phyloP scores from a whole-genome alignment of 2,329 filamentous ascomycete species.

The Ophiocordyceps sinensis region DNA sequence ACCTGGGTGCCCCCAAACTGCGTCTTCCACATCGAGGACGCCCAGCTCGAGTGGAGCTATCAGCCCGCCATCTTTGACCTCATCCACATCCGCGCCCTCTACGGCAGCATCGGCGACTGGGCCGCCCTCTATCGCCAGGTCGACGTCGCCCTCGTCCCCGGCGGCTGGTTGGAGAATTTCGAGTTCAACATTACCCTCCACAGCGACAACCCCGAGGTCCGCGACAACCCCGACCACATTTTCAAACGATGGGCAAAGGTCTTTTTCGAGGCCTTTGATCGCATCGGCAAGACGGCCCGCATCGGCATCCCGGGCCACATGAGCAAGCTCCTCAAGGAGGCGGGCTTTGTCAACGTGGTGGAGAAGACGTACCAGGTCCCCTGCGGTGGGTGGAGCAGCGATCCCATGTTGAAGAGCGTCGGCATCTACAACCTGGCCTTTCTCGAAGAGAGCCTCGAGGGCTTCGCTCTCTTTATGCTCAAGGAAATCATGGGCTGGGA shows the following conservation, averaged over 20 bases:
- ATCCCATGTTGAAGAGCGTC: conserved; percentile 5
- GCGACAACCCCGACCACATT: conserved; percentile 11
- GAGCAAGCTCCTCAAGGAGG: conserved; percentile 8
- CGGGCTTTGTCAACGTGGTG: conserved; percentile 9
- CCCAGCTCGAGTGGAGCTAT: conserved; percentile 15
- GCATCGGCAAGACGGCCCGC: conserved; percentile 9
- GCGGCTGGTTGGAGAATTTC: conserved; percentile 27
- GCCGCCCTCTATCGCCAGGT: conserved; percentile 34
- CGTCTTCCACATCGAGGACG: conserved; percentile 18
- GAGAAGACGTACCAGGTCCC: conserved; percentile 6
- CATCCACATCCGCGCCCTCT: conserved; percentile 43
- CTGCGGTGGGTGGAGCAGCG: conserved; percentile 6
- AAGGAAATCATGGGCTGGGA: conserved; percentile 14
- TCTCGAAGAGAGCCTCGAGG: conserved; percentile 13
- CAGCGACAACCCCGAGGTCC: conserved; percentile 9
- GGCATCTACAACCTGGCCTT: conserved; percentile 10
- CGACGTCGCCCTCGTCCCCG: conserved; percentile 38
- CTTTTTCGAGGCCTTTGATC: conserved; percentile 10
- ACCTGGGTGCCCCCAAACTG: conserved; percentile 23
- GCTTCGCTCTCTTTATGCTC: conserved; percentile 13
- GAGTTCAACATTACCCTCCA: conserved; percentile 8
- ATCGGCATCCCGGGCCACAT: conserved; percentile 9
- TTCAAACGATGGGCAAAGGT: conserved; percentile 12
- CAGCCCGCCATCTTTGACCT: conserved; percentile 32
- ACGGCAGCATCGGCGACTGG: conserved; percentile 43